Conservation (phyloP, 2,329 filamentous ascomycete species). For the Exophiala calicioides region DNA sequence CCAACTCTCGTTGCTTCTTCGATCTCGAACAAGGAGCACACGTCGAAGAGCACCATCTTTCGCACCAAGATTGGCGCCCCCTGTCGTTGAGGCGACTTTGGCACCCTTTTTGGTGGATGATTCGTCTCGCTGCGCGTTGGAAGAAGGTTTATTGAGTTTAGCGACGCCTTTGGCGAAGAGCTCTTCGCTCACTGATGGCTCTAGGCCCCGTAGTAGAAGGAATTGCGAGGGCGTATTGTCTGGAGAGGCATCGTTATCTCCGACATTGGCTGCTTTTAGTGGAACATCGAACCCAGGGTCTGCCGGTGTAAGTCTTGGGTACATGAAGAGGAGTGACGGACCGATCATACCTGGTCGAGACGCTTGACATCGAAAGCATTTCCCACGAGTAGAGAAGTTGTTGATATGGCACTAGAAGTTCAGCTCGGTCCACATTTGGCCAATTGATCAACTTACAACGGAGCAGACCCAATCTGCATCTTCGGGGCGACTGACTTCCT, state of each 20-base stretch:
- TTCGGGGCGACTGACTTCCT: constrained; percentile 49
- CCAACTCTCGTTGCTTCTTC: constrained; percentile 70
- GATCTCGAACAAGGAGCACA: constrained; percentile 74
- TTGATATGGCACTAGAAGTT: constrained; percentile 52
- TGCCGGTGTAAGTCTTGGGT: constrained; percentile 15
- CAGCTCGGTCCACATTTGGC: background rate
- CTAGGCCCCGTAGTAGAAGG: constrained; percentile 70
- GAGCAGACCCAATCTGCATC: constrained; percentile 60
- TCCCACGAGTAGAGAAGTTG: constrained; percentile 58
- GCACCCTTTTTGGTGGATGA: constrained; percentile 38
- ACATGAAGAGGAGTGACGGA: background rate
- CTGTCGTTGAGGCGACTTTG: constrained; percentile 58
- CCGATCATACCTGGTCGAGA: constrained; percentile 51
- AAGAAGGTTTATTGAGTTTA: constrained; percentile 66
- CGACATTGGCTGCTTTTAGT: constrained; percentile 51
- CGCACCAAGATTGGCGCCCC: constrained; percentile 66
- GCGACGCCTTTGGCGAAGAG: constrained; percentile 71
- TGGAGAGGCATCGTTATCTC: constrained; percentile 57
- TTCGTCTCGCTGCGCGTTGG: constrained; percentile 44
- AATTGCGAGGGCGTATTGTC: constrained; percentile 70
- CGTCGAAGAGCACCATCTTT: constrained; percentile 72
- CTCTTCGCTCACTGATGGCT: constrained; percentile 70
- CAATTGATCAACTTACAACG: constrained; percentile 12
- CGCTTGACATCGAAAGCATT: constrained; percentile 62
- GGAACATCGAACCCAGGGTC: constrained; percentile 18